Evolutionary conservation across 83 land plant genomes (phyloP).

Genomic region (Picea engelmannii): DNA sequence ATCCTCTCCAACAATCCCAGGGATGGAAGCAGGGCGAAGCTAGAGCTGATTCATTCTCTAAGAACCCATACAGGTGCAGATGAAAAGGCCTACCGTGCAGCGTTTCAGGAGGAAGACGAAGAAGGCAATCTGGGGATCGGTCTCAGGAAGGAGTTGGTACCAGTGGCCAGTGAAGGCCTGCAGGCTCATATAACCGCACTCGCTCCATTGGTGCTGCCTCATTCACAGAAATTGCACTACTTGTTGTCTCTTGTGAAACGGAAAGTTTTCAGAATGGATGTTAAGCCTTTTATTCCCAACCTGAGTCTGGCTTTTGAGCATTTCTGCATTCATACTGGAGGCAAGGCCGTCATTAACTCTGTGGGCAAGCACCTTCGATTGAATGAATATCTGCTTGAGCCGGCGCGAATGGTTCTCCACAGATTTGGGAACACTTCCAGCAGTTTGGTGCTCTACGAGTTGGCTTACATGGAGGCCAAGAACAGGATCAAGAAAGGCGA

Average conservation of each 20-base stretch:
- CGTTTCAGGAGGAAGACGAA: conserved; percentile 43
- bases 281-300: conserved; percentile 44
- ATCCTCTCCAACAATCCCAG: conserved; percentile 31
- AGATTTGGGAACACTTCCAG: conserved; percentile 63
- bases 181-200: conserved; percentile 22
- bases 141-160: conserved; percentile 41
- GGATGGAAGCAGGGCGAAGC: conserved; percentile 23
- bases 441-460: conserved; percentile 47
- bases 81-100: conserved; percentile 32
- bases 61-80: conserved; percentile 63
- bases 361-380: conserved; percentile 21
- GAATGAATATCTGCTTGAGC: conserved; percentile 26
- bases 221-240: conserved; percentile 25
- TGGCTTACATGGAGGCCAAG: conserved; percentile 55
- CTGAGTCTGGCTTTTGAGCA: conserved; percentile 40
- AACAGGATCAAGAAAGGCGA: conserved; percentile 41
- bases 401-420: conserved; percentile 47
- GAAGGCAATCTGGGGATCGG: conserved; percentile 36
- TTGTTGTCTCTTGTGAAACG: conserved; percentile 5
- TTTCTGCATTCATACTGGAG: conserved; percentile 57
- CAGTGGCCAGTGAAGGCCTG: conserved; percentile 38
- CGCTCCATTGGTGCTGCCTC: conserved; percentile 43
- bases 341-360: conserved; percentile 52
- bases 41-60: conserved; percentile 34
- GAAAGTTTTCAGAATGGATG: conserved; percentile 12